phyloP scores from a whole-genome alignment of 768 basidiomycete genomes.

The Macrocybe gigantea region DNA sequence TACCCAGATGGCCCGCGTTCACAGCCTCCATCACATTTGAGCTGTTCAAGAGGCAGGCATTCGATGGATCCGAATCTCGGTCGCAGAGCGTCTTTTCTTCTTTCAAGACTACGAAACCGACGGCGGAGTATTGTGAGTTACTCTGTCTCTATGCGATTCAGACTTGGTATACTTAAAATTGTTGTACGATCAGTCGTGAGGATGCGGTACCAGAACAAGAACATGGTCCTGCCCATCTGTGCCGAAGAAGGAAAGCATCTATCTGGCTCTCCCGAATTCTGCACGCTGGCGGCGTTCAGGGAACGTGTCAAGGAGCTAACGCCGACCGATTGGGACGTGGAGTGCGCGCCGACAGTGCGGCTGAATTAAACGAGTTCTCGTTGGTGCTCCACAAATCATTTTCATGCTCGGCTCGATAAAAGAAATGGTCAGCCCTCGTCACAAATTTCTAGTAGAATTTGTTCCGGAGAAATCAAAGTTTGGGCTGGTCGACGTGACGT shows the following conservation, averaged over 20 bases:
- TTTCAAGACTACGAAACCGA: constrained; percentile 18
- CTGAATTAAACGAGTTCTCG: too few relatives aligned
- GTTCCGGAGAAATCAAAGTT: too few relatives aligned
- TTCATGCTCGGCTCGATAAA: too few relatives aligned
- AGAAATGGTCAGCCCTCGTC: too few relatives aligned
- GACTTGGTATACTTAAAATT: not conserved
- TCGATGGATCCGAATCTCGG: constrained; percentile 8
- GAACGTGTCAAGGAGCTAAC: not conserved
- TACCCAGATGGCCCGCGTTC: constrained; percentile 65
- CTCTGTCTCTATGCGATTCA: constrained; percentile 5
- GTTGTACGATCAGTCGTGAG: not conserved
- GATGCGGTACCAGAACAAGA: not conserved
- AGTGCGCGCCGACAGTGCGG: not conserved
- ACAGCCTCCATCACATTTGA: constrained; percentile 72
- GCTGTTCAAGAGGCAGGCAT: constrained; percentile 44
- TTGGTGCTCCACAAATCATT: too few relatives aligned
- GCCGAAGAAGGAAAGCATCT: not conserved
- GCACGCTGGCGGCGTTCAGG: not conserved
- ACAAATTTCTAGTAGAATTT: too few relatives aligned
- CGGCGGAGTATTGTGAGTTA: constrained; percentile 36
- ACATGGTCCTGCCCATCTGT: not conserved
- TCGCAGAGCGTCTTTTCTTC: constrained; percentile 36
- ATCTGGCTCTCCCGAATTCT: not conserved
- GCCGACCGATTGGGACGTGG: not conserved
- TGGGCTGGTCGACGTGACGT: too few relatives aligned